These are phyloP conservation scores for Aphanomyces cochlioides DNA, from an alignment of 352 stramenopile genomes.

Conservation along the genomic window DNA sequence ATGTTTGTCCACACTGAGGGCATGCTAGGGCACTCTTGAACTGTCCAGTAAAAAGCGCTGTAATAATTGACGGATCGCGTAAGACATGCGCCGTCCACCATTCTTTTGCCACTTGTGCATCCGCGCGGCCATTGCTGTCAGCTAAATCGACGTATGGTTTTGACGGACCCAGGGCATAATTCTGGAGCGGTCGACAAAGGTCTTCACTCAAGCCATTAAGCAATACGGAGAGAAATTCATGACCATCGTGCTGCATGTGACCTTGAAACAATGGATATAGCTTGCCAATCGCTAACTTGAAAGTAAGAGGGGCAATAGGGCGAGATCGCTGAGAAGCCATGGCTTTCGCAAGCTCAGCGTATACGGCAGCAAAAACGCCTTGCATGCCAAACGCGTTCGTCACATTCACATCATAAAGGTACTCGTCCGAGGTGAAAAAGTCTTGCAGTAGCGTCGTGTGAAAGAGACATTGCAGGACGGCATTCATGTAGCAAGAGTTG, in stretches of 20 bases:
- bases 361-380: conserved; percentile 60
- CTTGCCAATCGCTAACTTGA: conserved; percentile 70
- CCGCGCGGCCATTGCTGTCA: conserved; percentile 91
- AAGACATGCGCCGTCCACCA: conserved; percentile 97
- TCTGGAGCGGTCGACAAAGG: conserved; percentile 64
- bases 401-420: conserved; percentile 83
- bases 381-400: conserved; percentile 62
- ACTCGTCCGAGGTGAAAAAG: conserved; percentile 88
- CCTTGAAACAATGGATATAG: conserved; percentile 89
- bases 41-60: conserved; percentile 94
- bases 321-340: conserved; percentile 44
- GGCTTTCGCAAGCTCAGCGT: conserved; percentile 81
- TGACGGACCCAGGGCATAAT: conserved; percentile 32
- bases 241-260: conserved; percentile 92
- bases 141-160: conserved; percentile 86
- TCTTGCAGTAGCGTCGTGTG: conserved; percentile 86
- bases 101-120: conserved; percentile 92
- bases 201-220: conserved; percentile 92
- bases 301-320: conserved; percentile 56
- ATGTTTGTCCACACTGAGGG: conserved; percentile 77
- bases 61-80: conserved; percentile 92
- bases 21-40: conserved; percentile 94
- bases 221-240: conserved; percentile 92
- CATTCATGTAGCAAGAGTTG: conserved; percentile 91
- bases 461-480: conserved; percentile 85